Evolutionary conservation across 768 basidiomycete species (phyloP).

Genomic region (Collybia nuda): DNA sequence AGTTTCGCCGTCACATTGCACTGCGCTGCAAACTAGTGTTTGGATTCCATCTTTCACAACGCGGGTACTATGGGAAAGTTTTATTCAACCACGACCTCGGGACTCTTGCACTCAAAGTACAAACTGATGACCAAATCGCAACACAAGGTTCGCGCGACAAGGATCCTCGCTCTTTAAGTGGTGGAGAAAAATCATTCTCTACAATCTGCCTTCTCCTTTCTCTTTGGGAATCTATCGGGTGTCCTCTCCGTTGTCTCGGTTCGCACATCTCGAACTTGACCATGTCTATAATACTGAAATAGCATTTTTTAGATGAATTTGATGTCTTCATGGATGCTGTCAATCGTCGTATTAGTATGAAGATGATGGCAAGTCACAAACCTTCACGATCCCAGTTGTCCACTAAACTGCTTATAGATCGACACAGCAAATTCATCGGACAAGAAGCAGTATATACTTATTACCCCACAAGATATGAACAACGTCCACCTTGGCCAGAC

Average conservation of each 20-base stretch:
- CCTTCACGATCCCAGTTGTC: background rate
- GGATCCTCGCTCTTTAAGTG: conserved; percentile 83
- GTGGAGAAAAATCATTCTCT: conserved; percentile 96
- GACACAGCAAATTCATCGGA: conserved; percentile 86
- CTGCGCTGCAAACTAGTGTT: conserved; percentile 84
- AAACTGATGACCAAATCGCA: conserved; percentile 76
- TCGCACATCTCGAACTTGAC: conserved; percentile 15
- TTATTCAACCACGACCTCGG: conserved; percentile 74
- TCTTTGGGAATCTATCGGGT: conserved; percentile 93
- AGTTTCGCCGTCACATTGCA: conserved; percentile 88
- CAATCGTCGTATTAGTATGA: conserved; percentile 90
- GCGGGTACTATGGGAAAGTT: conserved; percentile 90
- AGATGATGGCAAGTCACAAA: conserved; percentile 76
- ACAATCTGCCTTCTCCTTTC: conserved; percentile 94
- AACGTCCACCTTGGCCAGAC: conserved; percentile 65
- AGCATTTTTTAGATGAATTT: conserved; percentile 74
- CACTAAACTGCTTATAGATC: conserved; percentile 46
- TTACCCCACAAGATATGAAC: conserved; percentile 94
- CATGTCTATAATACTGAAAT: conserved; percentile 2
- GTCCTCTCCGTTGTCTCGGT: conserved; percentile 92
- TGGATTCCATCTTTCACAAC: conserved; percentile 75
- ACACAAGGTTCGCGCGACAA: conserved; percentile 70
- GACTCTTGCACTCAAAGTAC: conserved; percentile 72
- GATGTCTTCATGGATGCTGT: conserved; percentile 98
- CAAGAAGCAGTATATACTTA: conserved; percentile 91